phyloP scores from a whole-genome alignment of 2,329 filamentous ascomycete species.

The Alternaria infectoria region DNA sequence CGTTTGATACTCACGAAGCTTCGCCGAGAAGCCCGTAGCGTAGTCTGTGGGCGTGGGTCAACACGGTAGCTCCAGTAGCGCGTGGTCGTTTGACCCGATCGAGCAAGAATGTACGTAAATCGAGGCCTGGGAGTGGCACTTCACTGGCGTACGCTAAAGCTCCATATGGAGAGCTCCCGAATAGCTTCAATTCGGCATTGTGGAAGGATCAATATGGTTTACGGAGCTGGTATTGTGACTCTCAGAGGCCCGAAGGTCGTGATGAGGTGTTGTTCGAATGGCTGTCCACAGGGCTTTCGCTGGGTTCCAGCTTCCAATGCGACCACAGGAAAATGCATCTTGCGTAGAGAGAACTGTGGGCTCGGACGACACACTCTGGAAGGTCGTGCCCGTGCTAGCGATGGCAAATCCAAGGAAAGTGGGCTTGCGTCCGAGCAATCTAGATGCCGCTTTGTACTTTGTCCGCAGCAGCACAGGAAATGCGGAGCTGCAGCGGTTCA shows the following conservation, averaged over 20 bases:
- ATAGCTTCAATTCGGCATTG: slow-evolving; percentile 14
- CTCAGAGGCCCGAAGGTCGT: background rate
- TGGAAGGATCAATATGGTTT: slow-evolving; percentile 5
- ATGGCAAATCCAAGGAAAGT: slow-evolving; percentile 1
- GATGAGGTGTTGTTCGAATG: background rate
- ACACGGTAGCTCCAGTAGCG: slow-evolving; percentile 8
- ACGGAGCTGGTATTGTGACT: background rate
- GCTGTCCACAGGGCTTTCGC: background rate
- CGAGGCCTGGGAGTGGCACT: slow-evolving; percentile 13
- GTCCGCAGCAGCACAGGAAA: slow-evolving; percentile 14
- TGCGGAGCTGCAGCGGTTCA: slow-evolving; percentile 34
- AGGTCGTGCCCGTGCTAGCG: background rate
- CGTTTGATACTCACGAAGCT: slow-evolving; percentile 17
- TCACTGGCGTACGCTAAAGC: slow-evolving; percentile 15
- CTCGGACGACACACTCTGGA: background rate
- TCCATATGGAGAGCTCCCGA: slow-evolving; percentile 25
- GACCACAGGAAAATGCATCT: background rate
- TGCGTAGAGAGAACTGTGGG: background rate
- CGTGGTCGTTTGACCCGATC: slow-evolving; percentile 18
- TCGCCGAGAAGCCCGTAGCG: slow-evolving; percentile 20
- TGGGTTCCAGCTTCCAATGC: background rate
- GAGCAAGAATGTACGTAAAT: slow-evolving; percentile 28
- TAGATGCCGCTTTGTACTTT: slow-evolving; percentile 11
- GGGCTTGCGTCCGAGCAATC: slow-evolving; percentile 19
- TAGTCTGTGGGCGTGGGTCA: slow-evolving; percentile 19